phyloP scores from a whole-genome alignment of 2,329 filamentous ascomycete species.

The Amauroascus verrucosus region DNA sequence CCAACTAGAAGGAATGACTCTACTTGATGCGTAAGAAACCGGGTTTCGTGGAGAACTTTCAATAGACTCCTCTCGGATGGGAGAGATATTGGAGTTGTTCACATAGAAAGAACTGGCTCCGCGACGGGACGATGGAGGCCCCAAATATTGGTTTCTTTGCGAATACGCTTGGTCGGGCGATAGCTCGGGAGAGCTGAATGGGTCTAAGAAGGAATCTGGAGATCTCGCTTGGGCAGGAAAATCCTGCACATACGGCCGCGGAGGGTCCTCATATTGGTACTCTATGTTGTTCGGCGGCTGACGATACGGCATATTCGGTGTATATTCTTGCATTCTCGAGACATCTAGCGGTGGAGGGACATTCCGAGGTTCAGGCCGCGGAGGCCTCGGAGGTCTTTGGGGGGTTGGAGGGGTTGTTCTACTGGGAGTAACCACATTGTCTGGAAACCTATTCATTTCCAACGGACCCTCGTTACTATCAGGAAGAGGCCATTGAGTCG shows the following conservation, averaged over 20 bases:
- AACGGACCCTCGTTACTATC: constrained; percentile 22
- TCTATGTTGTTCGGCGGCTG: background rate
- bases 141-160: constrained; percentile 20
- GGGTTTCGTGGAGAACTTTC: constrained; percentile 43
- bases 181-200: constrained; percentile 18
- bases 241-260: constrained; percentile 1
- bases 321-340: constrained; percentile 24
- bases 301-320: constrained; percentile 20
- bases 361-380: constrained; percentile 25
- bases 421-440: constrained; percentile 23
- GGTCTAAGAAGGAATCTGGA: constrained; percentile 13
- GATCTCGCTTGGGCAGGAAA: background rate
- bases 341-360: constrained; percentile 31
- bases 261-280: constrained; percentile 7
- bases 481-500: constrained; percentile 38
- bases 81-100: constrained; percentile 58
- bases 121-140: constrained; percentile 25
- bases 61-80: constrained; percentile 62
- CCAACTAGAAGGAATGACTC: constrained; percentile 61
- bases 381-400: constrained; percentile 30
- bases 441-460: constrained; percentile 22
- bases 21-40: constrained; percentile 59
- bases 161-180: constrained; percentile 20
- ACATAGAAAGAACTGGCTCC: constrained; percentile 42
- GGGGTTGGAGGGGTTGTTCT: constrained; percentile 28